Base-by-base conservation (phyloP, 345 rosid genomes). In the Tarenaya hassleriana region DNA sequence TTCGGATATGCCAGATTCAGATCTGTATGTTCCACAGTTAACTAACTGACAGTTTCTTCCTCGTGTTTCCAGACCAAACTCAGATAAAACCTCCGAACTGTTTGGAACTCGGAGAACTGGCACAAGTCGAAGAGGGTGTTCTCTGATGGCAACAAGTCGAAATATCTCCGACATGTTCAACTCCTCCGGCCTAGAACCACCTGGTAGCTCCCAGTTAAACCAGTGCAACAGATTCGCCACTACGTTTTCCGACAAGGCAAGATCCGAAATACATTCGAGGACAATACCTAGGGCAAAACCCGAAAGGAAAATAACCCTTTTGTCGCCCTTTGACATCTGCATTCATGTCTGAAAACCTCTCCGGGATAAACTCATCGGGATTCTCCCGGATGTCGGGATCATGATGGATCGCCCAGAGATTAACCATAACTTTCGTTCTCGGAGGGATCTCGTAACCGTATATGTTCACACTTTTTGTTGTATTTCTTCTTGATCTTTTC, bases 1-100 rank as follows among this genome's bases (percentile, higher is more conserved):
- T 88, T 83, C 12, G 98, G 98, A 72, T 85, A 85, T 50, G 91
- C 35, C 45, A 92, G 74, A 57, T 81, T 79, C 35, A 92, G 73
- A 79, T 83, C 97, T 92, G 76, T 24, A 51, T 8, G 20, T 63
- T 32, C 50, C 15, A 49, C n/a, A n/a, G n/a, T n/a, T n/a, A n/a
- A n/a, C n/a, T n/a, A n/a, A n/a, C n/a, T n/a, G n/a, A n/a, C n/a
- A n/a, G n/a, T n/a, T n/a, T n/a, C n/a, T n/a, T n/a, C n/a, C n/a
- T n/a, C n/a, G n/a, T 24, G 29, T 24, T 24, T 24, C 29, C 29
- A 24, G 29, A 24, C 29, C 1, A 37, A 37, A 13, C 41, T 2
- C 8, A 1, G 41, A 37, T 37, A 2, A 37, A 10, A 37, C 41
- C 11, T 10, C 3, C 4, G 15, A 3, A 8, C 8, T 37, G 11